Conservation (phyloP, 2,329 filamentous ascomycete genomes). For the Penicillium occitanis region DNA sequence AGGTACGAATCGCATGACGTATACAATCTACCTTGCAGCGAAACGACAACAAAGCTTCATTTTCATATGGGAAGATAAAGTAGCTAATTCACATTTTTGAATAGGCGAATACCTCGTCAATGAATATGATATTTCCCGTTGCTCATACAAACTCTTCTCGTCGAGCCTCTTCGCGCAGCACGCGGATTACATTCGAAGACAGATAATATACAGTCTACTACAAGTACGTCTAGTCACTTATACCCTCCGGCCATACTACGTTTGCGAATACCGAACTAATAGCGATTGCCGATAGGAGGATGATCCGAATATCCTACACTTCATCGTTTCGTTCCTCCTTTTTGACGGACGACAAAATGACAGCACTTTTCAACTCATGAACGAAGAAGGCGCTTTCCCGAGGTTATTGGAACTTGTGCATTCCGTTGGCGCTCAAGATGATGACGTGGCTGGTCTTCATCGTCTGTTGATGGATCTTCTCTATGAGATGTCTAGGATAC, state of each 20-base stretch:
- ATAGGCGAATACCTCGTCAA: slow-evolving; percentile 68
- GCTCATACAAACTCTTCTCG: slow-evolving; percentile 74
- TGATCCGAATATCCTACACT: slow-evolving; percentile 73
- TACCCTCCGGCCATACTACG: not conserved
- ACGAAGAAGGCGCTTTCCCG: slow-evolving; percentile 78
- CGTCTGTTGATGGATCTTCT: slow-evolving; percentile 80
- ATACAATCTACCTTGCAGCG: not conserved
- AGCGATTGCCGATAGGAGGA: slow-evolving; percentile 68
- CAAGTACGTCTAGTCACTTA: slow-evolving; percentile 49
- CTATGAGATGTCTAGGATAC: slow-evolving; percentile 95
- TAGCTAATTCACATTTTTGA: slow-evolving; percentile 24
- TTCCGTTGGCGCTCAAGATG: slow-evolving; percentile 57
- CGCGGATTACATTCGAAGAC: slow-evolving; percentile 82
- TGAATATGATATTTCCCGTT: slow-evolving; percentile 77
- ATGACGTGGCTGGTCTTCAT: slow-evolving; percentile 62
- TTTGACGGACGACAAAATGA: slow-evolving; percentile 82
- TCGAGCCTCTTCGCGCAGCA: slow-evolving; percentile 73
- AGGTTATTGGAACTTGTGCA: slow-evolving; percentile 80
- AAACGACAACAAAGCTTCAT: not conserved
- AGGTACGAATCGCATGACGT: slow-evolving; percentile 42
- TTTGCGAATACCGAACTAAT: not conserved
- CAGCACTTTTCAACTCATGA: slow-evolving; percentile 79
- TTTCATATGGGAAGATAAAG: not conserved
- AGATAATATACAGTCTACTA: slow-evolving; percentile 87
- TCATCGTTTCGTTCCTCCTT: slow-evolving; percentile 79